Evolutionary conservation across 2,329 filamentous ascomycete species (phyloP).

Genomic region (Camptophora hylomeconis): DNA sequence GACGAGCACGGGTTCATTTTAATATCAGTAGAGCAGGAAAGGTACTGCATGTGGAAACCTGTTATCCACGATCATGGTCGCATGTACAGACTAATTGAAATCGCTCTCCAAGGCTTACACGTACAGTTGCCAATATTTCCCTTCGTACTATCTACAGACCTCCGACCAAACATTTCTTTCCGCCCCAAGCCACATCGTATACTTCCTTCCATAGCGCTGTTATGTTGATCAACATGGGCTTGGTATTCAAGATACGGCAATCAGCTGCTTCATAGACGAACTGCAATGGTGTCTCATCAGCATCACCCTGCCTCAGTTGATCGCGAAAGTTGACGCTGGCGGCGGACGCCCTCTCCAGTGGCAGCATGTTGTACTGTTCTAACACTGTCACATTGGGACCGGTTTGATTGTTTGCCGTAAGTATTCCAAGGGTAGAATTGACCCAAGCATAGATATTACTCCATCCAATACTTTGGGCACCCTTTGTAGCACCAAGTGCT

Average conservation of each 20-base stretch:
- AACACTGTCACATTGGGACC: constrained; percentile 11
- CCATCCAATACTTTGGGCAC: constrained; percentile 20
- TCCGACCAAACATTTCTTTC: constrained; percentile 22
- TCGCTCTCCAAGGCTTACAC: no score
- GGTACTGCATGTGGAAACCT: no score
- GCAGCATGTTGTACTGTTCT: constrained; percentile 11
- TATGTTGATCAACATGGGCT: constrained; percentile 37
- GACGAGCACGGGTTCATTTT: no score
- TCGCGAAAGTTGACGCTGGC: constrained; percentile 31
- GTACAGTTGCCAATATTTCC: no score
- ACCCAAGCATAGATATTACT: constrained; percentile 3
- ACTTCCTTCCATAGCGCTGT: constrained; percentile 38
- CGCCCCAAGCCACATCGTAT: constrained; percentile 27
- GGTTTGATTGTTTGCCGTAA: constrained; percentile 1
- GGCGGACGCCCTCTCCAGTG: constrained; percentile 3
- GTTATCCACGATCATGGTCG: no score
- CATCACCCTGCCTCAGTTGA: constrained; percentile 31
- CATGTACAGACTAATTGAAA: no score
- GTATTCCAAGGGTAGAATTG: neutral
- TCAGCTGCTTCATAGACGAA: constrained; percentile 49
- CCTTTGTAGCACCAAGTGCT: constrained; percentile 53
- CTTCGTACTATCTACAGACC: no score
- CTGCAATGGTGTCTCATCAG: constrained; percentile 37
- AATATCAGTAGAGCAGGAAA: no score
- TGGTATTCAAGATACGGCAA: constrained; percentile 47